Evolutionary conservation across 352 stramenopile genomes (phyloP).

Genomic region (Achlya hypogyna): DNA sequence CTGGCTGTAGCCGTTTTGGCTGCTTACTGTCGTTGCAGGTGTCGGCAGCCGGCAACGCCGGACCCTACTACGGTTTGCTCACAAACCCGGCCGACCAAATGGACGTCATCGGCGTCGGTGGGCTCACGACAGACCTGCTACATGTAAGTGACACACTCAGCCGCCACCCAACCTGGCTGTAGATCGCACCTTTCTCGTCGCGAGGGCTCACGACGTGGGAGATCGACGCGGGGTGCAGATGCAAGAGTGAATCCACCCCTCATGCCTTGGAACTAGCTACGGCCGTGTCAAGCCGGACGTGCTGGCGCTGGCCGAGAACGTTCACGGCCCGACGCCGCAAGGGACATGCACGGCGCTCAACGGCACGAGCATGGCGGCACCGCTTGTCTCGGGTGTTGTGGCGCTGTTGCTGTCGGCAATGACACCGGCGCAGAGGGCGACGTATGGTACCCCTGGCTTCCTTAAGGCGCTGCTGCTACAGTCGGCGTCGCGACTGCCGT

Average conservation of each 20-base stretch:
- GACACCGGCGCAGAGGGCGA: slow-evolving; percentile 31
- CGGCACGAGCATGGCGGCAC: slow-evolving; percentile 76
- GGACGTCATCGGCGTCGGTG: slow-evolving; percentile 78
- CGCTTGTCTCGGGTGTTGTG: slow-evolving; percentile 69
- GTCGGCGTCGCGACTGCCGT: slow-evolving; percentile 38
- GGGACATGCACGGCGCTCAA: slow-evolving; percentile 53
- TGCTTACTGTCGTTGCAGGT: slow-evolving; percentile 27
- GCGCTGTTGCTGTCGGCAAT: slow-evolving; percentile 62
- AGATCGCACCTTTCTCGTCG: slow-evolving; percentile 71
- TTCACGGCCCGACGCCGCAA: slow-evolving; percentile 45
- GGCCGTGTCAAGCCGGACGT: slow-evolving; percentile 82
- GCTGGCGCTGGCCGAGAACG: slow-evolving; percentile 53
- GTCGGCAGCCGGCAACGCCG: slow-evolving; percentile 77
- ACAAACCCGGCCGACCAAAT: slow-evolving; percentile 81
- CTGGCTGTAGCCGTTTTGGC: not conserved
- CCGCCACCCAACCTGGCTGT: slow-evolving; percentile 16
- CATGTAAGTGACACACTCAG: not conserved
- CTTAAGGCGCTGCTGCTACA: slow-evolving; percentile 59
- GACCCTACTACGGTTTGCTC: slow-evolving; percentile 72
- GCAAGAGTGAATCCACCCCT: too few species aligned
- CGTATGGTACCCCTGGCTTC: slow-evolving; percentile 23
- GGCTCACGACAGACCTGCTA: slow-evolving; percentile 31
- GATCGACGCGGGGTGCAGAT: slow-evolving; percentile 42
- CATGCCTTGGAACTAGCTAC: too few species aligned
- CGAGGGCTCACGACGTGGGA: slow-evolving; percentile 83